A percentile compares a stretch with the other conserved stretches of the same genome.
Conservation (phyloP, 768 basidiomycete species). For the Tricholoma saponaceum region DNA sequence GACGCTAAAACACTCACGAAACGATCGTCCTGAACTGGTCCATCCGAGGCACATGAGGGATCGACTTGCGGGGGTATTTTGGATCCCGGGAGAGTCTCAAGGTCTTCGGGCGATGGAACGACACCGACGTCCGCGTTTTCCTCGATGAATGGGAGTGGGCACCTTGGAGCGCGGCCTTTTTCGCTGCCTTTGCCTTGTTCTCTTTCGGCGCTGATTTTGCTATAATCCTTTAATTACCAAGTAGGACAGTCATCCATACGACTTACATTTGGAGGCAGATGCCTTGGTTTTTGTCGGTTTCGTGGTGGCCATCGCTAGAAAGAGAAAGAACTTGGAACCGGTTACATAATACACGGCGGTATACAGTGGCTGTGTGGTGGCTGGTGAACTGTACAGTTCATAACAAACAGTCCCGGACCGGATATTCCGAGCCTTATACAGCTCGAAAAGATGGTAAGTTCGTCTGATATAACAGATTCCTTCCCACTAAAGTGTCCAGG, state of each 20-base stretch:
- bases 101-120: slow-evolving; percentile 97
- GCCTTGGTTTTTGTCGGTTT: slow-evolving; percentile 65
- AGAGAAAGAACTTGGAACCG: no score
- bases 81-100: slow-evolving; percentile 79
- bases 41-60: slow-evolving; percentile 91
- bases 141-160: slow-evolving; percentile 69
- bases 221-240: background rate
- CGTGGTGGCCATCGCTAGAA: slow-evolving; percentile 54
- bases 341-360: slow-evolving; percentile 13
- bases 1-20: slow-evolving; percentile 52
- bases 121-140: slow-evolving; percentile 81
- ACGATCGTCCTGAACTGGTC: slow-evolving; percentile 95
- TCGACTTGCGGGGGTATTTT: slow-evolving; percentile 92
- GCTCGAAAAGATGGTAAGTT: no score
- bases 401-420: no score
- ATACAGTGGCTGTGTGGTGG: slow-evolving; percentile 16
- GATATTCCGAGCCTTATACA: no score
- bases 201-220: slow-evolving; percentile 39
- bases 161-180: slow-evolving; percentile 94
- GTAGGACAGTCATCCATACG: background rate
- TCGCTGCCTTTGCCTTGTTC: slow-evolving; percentile 86
- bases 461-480: no score
- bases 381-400: slow-evolving; percentile 16
- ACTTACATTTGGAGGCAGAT: slow-evolving; percentile 43
- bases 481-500: no score